These are phyloP conservation scores for Ilex aquifolium DNA, from an alignment of 257 asterid genomes.

Conservation along the genomic window DNA sequence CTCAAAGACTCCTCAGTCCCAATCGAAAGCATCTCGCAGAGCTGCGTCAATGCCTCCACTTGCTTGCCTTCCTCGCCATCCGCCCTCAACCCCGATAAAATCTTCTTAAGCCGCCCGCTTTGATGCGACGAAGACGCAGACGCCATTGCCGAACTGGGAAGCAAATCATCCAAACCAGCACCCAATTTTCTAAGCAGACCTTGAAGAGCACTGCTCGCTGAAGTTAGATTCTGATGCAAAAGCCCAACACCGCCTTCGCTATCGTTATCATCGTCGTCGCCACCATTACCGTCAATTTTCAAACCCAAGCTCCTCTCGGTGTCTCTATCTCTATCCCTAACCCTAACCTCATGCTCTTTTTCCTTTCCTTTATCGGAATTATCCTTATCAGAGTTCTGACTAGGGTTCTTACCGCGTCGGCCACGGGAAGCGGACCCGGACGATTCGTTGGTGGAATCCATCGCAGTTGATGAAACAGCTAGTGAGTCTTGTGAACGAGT, in stretches of 20 bases:
- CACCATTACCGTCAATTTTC: conserved; percentile 65
- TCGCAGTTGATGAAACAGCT: conserved; percentile 31
- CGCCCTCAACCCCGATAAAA: conserved; percentile 81
- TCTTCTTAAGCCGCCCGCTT: conserved; percentile 85
- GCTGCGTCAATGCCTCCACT: conserved; percentile 90
- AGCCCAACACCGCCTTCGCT: conserved; percentile 86
- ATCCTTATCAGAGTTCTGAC: conserved; percentile 37
- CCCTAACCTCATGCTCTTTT: conserved; percentile 64
- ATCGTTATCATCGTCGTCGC: conserved; percentile 72
- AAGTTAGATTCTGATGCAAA: conserved; percentile 77
- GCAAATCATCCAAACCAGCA: conserved; percentile 92
- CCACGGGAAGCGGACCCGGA: conserved; percentile 73
- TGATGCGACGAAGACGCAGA: conserved; percentile 70
- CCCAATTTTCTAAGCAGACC: conserved; percentile 85
- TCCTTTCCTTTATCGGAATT: conserved; percentile 85
- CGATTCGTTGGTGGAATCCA: conserved; percentile 74
- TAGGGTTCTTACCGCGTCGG: conserved; percentile 67
- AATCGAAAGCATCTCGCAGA: conserved; percentile 88
- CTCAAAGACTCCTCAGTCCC: conserved; percentile 94
- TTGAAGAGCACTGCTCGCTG: conserved; percentile 96
- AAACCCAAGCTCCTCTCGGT: conserved; percentile 62
- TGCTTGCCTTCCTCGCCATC: conserved; percentile 99
- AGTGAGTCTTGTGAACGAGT: conserved; percentile 29
- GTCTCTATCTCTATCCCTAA: conserved; percentile 35
- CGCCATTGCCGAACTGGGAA: conserved; percentile 86